These are phyloP conservation scores for Diaporthe citriasiana DNA, from an alignment of 2,329 filamentous ascomycete genomes.

Conservation along the genomic window DNA sequence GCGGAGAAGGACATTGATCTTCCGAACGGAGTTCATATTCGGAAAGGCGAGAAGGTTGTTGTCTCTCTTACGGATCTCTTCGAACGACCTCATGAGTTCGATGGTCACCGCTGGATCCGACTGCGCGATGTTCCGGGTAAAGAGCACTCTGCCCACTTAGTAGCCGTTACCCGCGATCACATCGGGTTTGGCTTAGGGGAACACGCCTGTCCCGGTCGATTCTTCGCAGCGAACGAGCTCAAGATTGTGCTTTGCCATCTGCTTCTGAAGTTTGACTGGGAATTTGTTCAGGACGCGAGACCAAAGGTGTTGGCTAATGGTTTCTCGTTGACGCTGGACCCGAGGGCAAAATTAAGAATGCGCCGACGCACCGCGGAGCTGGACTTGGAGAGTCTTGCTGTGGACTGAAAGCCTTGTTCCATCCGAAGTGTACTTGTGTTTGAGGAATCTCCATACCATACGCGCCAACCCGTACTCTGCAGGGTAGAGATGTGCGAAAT, in stretches of 20 bases:
- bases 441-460: not conserved
- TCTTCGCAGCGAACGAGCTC: conserved; percentile 53
- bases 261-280: conserved; percentile 34
- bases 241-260: conserved; percentile 44
- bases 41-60: conserved; percentile 44
- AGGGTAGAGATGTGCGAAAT: not conserved
- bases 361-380: not conserved
- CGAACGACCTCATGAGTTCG: conserved; percentile 10
- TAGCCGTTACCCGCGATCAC: conserved; percentile 48
- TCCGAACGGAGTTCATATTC: conserved; percentile 45
- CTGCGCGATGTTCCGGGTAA: conserved; percentile 30
- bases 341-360: not conserved
- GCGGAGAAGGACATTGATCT: conserved; percentile 41
- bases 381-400: not conserved
- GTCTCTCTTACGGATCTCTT: conserved; percentile 42
- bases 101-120: not conserved
- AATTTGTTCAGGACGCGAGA: not conserved
- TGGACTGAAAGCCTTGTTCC: not conserved
- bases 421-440: not conserved
- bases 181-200: conserved; percentile 51
- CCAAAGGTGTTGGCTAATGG: conserved; percentile 1
- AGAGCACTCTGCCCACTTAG: conserved; percentile 19
- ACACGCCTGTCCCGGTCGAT: conserved; percentile 53
- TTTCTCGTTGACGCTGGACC: not conserved
- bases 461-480: not conserved